Conservation (phyloP, 371 early-diverging fungal genomes). For the Mortierella sp. region DNA sequence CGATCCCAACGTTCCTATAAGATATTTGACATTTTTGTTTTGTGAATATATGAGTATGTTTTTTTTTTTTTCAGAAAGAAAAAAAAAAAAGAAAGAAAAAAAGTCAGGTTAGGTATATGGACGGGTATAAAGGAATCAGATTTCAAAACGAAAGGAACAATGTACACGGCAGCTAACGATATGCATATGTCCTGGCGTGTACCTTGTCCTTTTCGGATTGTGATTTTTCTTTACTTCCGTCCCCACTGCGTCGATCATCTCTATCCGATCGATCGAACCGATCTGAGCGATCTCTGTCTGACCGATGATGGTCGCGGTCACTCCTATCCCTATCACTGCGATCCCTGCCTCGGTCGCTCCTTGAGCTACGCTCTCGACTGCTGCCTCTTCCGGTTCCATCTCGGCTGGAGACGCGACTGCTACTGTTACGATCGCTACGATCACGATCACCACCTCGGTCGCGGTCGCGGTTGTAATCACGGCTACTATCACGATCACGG, state of each 20-base stretch:
- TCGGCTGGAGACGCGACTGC: conserved; percentile 36
- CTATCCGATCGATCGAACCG: conserved; percentile 34
- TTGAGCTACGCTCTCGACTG: conserved; percentile 48
- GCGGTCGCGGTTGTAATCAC: conserved; percentile 19
- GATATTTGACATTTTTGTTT: not conserved
- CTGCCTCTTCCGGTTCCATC: conserved; percentile 42
- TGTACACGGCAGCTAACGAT: not conserved
- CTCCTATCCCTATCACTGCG: conserved; percentile 28
- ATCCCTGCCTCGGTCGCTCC: conserved; percentile 42
- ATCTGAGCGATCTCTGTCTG: conserved; percentile 35
- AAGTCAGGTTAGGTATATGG: not conserved
- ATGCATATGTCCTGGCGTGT: conserved; percentile 4
- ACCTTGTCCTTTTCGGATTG: conserved; percentile 50
- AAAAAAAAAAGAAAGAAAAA: no score
- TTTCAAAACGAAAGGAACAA: not conserved
- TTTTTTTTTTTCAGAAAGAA: not conserved
- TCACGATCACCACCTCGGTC: conserved; percentile 28
- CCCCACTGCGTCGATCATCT: conserved; percentile 27
- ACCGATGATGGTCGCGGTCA: conserved; percentile 37
- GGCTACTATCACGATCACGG: conserved; percentile 31
- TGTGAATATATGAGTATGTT: no score
- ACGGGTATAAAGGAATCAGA: not conserved
- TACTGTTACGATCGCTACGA: conserved; percentile 20
- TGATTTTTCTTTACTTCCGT: conserved; percentile 26
- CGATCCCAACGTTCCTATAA: conserved; percentile 56